Base-by-base conservation (phyloP, 768 basidiomycete genomes). In the Gelatoporia subvermispora region DNA sequence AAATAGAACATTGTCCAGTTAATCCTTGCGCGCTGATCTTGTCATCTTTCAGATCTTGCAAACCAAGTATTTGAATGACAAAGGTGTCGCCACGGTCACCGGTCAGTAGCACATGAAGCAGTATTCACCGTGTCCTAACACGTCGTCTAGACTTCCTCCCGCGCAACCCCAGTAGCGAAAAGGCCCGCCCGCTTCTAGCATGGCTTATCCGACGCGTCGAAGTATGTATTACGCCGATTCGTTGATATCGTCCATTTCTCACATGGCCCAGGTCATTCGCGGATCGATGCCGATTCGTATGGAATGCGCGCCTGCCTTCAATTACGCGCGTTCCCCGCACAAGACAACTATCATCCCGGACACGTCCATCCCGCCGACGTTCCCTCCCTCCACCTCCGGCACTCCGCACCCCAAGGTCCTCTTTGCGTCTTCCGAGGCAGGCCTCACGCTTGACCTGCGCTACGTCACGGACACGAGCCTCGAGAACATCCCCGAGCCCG, bases 231-330 rank as follows among this genome's bases (percentile, higher is more conserved):
- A 36, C 31, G n/a, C 45, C 8, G 15, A 15, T 17, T 5, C 16
- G 18, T 7, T 22, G 34, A n/a, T 37, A 9, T 43, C 31, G 35
- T 45, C 24, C 36, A n/a, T 36, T 34, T 16, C 38, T 15, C 35
- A 17, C 18, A 17, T 35, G 48, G 11, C 54, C 4, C 65, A 87
- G 72, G 86, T 90, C 50, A 81, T 97, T 55, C 86, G 95, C 16
- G 95, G 95, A 1, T 76, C 63, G 7, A 71, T 96, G 25, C 84
- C 89, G 0, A 72, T 95, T 45, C 75, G 80, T 49, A 76, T 97
- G 66, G 90, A 98, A 69, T 93, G 91, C 58, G 92, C 91, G 0
- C 95, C 95, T 0, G 95, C 93, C 0, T 99, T 99, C 80, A 85
- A 96, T 66, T 99, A 99, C 59, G 93, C 92, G 0, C 77, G 87